A percentile compares a stretch with the other conserved stretches of the same genome.
Conservation (phyloP, 2,329 filamentous ascomycete genomes). For the Calonectria multiphialidica region DNA sequence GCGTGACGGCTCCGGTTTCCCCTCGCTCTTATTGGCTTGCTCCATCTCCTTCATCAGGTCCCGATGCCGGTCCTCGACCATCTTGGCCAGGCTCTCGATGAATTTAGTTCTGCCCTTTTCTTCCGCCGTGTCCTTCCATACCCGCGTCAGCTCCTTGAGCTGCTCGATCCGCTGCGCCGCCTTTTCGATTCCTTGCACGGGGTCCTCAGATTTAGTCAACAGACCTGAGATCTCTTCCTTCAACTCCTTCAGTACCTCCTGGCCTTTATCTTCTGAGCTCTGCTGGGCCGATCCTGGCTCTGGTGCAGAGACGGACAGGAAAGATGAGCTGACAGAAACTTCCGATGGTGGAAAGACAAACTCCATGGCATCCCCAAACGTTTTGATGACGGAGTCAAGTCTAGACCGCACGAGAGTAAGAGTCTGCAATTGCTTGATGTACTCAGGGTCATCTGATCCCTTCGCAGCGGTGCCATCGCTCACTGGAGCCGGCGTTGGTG, state of each 20-base stretch:
- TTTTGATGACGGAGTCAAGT: constrained; percentile 90
- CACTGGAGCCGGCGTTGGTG: constrained; percentile 36
- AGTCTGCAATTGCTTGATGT: constrained; percentile 84
- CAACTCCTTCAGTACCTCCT: constrained; percentile 79
- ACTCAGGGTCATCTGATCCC: constrained; percentile 66
- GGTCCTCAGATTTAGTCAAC: constrained; percentile 68
- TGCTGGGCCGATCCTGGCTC: constrained; percentile 74
- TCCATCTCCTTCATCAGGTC: constrained; percentile 67
- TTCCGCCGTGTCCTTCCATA: constrained; percentile 97
- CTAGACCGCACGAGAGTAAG: constrained; percentile 84
- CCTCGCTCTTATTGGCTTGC: constrained; percentile 52
- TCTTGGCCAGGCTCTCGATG: constrained; percentile 83
- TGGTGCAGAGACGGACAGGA: constrained; percentile 90
- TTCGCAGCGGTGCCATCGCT: constrained; percentile 25
- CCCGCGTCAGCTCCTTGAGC: constrained; percentile 78
- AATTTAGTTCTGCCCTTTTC: constrained; percentile 87
- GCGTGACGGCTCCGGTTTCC: constrained; percentile 48
- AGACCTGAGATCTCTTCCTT: constrained; percentile 79
- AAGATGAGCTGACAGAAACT: constrained; percentile 83
- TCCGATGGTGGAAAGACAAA: constrained; percentile 94
- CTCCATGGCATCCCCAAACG: constrained; percentile 95
- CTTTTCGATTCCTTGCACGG: constrained; percentile 76
- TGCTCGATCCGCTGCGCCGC: constrained; percentile 82
- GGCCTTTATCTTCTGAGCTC: constrained; percentile 87
- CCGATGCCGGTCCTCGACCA: constrained; percentile 81